Base-by-base conservation (phyloP, 2,329 filamentous ascomycete genomes). In the Hymenoscyphus linearis region DNA sequence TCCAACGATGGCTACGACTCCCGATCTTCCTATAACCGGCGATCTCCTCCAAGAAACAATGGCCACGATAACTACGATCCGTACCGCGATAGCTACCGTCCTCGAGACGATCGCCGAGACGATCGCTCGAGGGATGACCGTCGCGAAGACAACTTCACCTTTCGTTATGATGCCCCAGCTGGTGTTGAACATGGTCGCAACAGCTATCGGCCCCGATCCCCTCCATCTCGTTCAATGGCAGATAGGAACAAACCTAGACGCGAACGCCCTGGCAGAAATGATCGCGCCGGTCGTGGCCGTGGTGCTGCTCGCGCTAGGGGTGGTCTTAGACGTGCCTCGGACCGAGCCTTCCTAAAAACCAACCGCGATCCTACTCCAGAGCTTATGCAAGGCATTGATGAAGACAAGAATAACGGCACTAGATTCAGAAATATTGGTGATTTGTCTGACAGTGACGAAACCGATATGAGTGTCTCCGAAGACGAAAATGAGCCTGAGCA, bases 381-480 rank as follows among this genome's bases (percentile, higher is more conserved):
- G 37, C 62, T 73, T 16, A 72, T 74, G 71, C 62, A 68, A 26
- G 71, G 71, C 44, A 73, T 74, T 68, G 68, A 71, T 40, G 71
- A 69, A 57, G 69, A 70, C 22, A 59, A 64, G 52, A 60, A 57
- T n/a, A 52, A 62, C 31, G 65, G 60, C 55, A 78, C 78, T 13
- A 85, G 80, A 52, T 88, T 82, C 67, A 78, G 79, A 57, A 72
- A 81, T 37, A 56, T 85, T 4, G 81, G 85, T 36, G 80, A 86
- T 16, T 73, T 87, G 27, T 86, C 84, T 0, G 84, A 87, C 65
- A 85, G 84, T 55, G 85, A 87, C 71, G 78, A 84, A 65, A 66
- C 69, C 14, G 84, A 80, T 2, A 87, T 87, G 84, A 84, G 87
- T 52, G 82, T 86, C 5, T 86, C 84, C 0, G 75, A 76, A 4